Base-by-base conservation (phyloP, 225 moss, liverwort and hornwort genomes). In the Marchantia paleacea region DNA sequence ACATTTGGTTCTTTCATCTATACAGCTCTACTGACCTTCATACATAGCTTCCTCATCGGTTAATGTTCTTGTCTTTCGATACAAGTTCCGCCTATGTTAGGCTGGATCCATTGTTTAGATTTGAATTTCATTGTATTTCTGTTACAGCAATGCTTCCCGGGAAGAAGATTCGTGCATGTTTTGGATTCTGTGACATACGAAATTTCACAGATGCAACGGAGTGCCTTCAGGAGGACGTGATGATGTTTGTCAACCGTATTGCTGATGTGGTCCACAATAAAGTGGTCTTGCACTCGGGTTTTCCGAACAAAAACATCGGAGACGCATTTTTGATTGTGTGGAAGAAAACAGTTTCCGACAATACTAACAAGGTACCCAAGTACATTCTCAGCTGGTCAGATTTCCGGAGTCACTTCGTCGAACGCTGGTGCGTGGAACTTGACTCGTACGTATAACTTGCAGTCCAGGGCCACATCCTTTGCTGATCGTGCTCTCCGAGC, bases 181-280 rank as follows among this genome's bases (percentile, higher is more conserved):
- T 97, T 90, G 97, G 97, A 66, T 95, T 97, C 73, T 97, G 97
- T 76, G 97, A 97, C 72, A 97, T 97, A 66, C 86, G 97, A 7
- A 97, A 95, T 58, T 97, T 97, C 70, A 97, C 95, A 25, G 93
- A 97, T 85, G 97, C 97, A 55, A 97, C 95, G 0, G 97, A 97
- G 83, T 97, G 97, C 81, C 92, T 97, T 76, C 97, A 97, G 82
- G 97, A 97, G 84, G 97, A 97, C 1, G 95, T 97, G 18, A 97
- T 97, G 97, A 97, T 97, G 97, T 97, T 97, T 91, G 97, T 97
- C 10, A 97, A 97, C 67, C 89, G 94, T 83, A 95, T 97, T 85
- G 97, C 97, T 1, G 95, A 95, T 64, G 95, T 97, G 10, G 97
- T 97, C 61, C 97, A 97, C 76, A 93, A 92, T 47, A 97, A 95